Percentiles rank a stretch among this genome's conserved stretches.
Conservation (phyloP, 192 early-diverging fungal genomes). For the Pilaira anomala region DNA sequence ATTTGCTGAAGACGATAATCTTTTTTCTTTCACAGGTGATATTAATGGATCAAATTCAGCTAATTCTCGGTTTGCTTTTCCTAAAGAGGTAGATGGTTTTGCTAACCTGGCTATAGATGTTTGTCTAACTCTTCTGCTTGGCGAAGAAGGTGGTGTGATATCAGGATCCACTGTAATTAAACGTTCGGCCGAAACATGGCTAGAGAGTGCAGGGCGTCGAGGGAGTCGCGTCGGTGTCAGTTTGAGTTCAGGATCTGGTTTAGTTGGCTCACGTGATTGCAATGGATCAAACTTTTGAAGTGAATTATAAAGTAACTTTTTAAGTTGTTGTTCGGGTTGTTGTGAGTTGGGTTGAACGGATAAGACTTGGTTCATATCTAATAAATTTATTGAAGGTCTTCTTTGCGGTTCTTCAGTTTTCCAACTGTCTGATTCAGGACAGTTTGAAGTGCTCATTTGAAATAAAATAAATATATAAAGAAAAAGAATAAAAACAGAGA, state of each 20-base stretch:
- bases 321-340: neutral
- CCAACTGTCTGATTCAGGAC: too few relatives aligned
- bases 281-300: neutral
- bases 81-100: neutral
- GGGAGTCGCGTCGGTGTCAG: slow-evolving; percentile 6
- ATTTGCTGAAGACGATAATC: neutral
- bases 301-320: neutral
- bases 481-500: too few relatives aligned
- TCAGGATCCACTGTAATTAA: neutral
- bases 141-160: slow-evolving; percentile 11
- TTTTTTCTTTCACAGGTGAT: slow-evolving; percentile 13
- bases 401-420: neutral
- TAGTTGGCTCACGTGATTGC: neutral
- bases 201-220: neutral
- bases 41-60: slow-evolving; percentile 19
- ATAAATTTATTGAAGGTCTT: slow-evolving; percentile 2
- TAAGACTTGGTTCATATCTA: slow-evolving; percentile 3
- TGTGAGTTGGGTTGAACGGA: slow-evolving; percentile 7
- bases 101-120: slow-evolving; percentile 8
- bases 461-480: too few relatives aligned
- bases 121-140: slow-evolving; percentile 6
- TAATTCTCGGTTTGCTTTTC: slow-evolving; percentile 17
- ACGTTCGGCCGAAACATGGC: neutral
- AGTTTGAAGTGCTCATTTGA: too few relatives aligned
- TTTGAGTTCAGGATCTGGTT: neutral